Evolutionary conservation across 2,329 filamentous ascomycete species (phyloP).

Genomic region (Pyrenophora tritici-repentis): DNA sequence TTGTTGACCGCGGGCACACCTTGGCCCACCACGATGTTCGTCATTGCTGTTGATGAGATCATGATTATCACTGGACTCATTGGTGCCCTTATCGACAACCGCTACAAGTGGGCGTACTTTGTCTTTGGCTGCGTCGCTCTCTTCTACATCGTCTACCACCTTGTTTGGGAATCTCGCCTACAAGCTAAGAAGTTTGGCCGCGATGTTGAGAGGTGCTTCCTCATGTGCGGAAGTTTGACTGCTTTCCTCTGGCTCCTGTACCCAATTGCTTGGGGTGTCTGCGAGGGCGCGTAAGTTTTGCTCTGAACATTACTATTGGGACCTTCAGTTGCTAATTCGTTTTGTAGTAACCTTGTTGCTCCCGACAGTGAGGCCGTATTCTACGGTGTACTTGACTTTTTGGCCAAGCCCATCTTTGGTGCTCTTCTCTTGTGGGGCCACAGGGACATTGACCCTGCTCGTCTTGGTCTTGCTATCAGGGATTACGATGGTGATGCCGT

Average conservation of each 20-base stretch:
- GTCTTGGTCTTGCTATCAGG: conserved; percentile 59
- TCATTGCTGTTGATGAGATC: conserved; percentile 66
- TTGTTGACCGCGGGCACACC: conserved; percentile 68
- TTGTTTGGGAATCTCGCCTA: conserved; percentile 61
- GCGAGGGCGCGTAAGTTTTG: conserved; percentile 52
- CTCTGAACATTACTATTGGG: too few species aligned
- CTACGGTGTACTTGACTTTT: conserved; percentile 69
- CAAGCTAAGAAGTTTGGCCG: conserved; percentile 61
- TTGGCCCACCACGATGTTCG: conserved; percentile 66
- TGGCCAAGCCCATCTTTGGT: conserved; percentile 69
- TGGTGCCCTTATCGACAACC: conserved; percentile 64
- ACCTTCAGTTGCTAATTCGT: neutral
- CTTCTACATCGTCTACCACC: conserved; percentile 64
- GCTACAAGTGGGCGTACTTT: conserved; percentile 73
- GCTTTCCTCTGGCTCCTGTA: conserved; percentile 67
- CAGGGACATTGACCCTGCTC: conserved; percentile 63
- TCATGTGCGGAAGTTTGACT: conserved; percentile 63
- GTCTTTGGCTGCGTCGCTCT: conserved; percentile 59
- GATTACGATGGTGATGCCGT: conserved; percentile 52
- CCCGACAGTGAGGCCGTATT: conserved; percentile 71
- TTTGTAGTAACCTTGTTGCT: conserved; percentile 63
- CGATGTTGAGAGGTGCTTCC: conserved; percentile 60
- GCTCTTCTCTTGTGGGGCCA: conserved; percentile 66
- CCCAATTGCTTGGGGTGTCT: conserved; percentile 64
- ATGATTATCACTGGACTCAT: conserved; percentile 72